A percentile compares a stretch with the other conserved stretches of the same genome.
These are phyloP conservation scores for Cytidiella melzeri DNA, from an alignment of 768 basidiomycete genomes.

Conservation along the genomic window DNA sequence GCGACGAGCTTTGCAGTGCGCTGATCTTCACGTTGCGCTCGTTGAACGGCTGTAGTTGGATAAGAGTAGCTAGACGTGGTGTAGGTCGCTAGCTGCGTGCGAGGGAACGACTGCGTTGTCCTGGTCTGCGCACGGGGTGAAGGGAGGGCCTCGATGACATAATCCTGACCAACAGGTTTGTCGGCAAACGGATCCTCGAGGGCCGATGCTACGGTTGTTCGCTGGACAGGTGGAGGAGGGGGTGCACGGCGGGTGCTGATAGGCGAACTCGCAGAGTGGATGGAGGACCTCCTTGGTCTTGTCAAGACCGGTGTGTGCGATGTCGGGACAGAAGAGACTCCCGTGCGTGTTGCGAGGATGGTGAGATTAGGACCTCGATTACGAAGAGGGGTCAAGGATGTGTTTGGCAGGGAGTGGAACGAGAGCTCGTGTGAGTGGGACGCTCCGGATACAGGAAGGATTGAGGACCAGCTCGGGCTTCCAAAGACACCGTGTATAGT, in stretches of 20 bases:
- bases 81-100: not conserved
- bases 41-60: constrained; percentile 1
- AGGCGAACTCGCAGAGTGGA: constrained; percentile 8
- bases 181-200: constrained; percentile 23
- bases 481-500: constrained; percentile 9
- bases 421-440: constrained; percentile 11
- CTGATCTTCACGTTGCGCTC: constrained; percentile 21
- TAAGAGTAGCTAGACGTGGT: constrained; percentile 8
- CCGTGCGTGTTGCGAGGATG: constrained; percentile 12
- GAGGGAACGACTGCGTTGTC: constrained; percentile 3
- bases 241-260: constrained; percentile 15
- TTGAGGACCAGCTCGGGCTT: constrained; percentile 10
- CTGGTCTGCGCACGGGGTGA: constrained; percentile 4
- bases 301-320: constrained; percentile 15
- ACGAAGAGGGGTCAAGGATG: constrained; percentile 11
- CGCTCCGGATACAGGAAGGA: constrained; percentile 1
- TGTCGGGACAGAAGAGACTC: constrained; percentile 5
- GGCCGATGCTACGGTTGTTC: not conserved
- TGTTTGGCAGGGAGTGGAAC: constrained; percentile 19
- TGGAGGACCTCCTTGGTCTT: constrained; percentile 11
- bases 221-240: constrained; percentile 12
- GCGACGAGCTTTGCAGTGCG: constrained; percentile 47
- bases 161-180: constrained; percentile 4
- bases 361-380: constrained; percentile 11
- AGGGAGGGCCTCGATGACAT: not conserved